Percentiles rank a stretch among this genome's conserved stretches.
Evolutionary conservation across 2,329 filamentous ascomycete species (phyloP).

Genomic region (Teratosphaeriaceae sp.): DNA sequence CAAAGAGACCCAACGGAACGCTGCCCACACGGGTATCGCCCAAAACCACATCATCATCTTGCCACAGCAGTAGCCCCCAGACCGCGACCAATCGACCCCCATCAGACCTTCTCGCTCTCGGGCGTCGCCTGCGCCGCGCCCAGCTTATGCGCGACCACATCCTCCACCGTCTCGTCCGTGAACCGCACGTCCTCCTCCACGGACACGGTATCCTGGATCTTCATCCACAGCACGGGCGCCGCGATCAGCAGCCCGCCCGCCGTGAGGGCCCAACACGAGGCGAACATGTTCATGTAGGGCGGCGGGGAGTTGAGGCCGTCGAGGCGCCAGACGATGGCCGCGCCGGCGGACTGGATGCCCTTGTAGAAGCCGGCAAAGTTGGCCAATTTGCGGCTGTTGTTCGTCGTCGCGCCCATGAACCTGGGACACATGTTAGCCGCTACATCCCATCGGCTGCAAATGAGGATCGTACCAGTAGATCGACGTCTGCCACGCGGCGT

Average conservation of each 20-base stretch:
- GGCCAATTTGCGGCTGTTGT: slow-evolving; percentile 85
- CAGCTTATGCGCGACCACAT: slow-evolving; percentile 44
- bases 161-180: slow-evolving; percentile 72
- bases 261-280: slow-evolving; percentile 68
- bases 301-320: slow-evolving; percentile 50
- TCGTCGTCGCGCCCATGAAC: slow-evolving; percentile 90
- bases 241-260: slow-evolving; percentile 68
- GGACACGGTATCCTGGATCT: slow-evolving; percentile 73
- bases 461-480: slow-evolving; percentile 66
- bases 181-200: slow-evolving; percentile 78
- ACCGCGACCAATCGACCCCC: neutral
- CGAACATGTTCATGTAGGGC: slow-evolving; percentile 67
- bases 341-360: slow-evolving; percentile 80
- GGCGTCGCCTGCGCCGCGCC: neutral
- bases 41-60: neutral
- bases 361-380: slow-evolving; percentile 92
- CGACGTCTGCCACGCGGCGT: slow-evolving; percentile 82
- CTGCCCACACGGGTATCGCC: too few species aligned
- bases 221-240: slow-evolving; percentile 68
- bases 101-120: slow-evolving; percentile 7
- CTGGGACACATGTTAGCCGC: slow-evolving; percentile 33
- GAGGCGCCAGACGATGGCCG: slow-evolving; percentile 67
- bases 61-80: too few species aligned
- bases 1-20: too few species aligned
- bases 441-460: neutral